Conservation (phyloP, 2,329 filamentous ascomycete genomes). For the Aspergillus sp. region DNA sequence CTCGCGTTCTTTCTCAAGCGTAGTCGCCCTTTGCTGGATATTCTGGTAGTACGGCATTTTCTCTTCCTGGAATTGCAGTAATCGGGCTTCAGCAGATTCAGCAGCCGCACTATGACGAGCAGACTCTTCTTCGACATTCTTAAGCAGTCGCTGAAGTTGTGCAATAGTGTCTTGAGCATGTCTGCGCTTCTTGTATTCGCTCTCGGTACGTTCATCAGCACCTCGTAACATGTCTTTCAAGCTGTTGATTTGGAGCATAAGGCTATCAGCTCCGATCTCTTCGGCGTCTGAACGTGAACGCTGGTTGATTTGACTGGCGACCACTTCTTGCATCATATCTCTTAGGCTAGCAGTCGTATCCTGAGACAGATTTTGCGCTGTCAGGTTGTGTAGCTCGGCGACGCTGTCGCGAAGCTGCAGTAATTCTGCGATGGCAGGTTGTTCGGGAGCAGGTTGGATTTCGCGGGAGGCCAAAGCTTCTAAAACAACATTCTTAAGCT, state of each 20-base stretch:
- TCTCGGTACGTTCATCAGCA: constrained; percentile 63
- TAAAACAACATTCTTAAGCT: constrained; percentile 68
- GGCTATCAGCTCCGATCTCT: constrained; percentile 49
- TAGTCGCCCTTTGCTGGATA: constrained; percentile 64
- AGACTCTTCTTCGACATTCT: constrained; percentile 61
- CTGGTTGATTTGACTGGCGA: constrained; percentile 58
- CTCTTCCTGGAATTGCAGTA: constrained; percentile 67
- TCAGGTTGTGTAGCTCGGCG: constrained; percentile 41
- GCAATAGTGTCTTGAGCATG: constrained; percentile 70
- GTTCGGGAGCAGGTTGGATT: constrained; percentile 23
- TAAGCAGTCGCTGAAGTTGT: constrained; percentile 69
- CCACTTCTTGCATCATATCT: constrained; percentile 62
- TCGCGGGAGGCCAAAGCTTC: constrained; percentile 61
- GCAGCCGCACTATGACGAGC: constrained; percentile 48
- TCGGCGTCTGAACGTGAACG: constrained; percentile 53
- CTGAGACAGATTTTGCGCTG: constrained; percentile 35
- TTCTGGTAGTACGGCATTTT: constrained; percentile 65
- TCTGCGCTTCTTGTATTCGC: constrained; percentile 63
- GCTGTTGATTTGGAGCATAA: constrained; percentile 61
- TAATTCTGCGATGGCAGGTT: constrained; percentile 35
- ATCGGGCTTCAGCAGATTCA: constrained; percentile 64
- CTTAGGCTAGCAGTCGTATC: constrained; percentile 55
- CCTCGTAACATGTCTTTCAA: constrained; percentile 67
- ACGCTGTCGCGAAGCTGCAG: constrained; percentile 40
- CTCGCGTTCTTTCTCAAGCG: constrained; percentile 67